A percentile compares a stretch with the other conserved stretches of the same genome.
Conservation (phyloP, 139 green algal genomes). For the Chlamydomonas incerta region DNA sequence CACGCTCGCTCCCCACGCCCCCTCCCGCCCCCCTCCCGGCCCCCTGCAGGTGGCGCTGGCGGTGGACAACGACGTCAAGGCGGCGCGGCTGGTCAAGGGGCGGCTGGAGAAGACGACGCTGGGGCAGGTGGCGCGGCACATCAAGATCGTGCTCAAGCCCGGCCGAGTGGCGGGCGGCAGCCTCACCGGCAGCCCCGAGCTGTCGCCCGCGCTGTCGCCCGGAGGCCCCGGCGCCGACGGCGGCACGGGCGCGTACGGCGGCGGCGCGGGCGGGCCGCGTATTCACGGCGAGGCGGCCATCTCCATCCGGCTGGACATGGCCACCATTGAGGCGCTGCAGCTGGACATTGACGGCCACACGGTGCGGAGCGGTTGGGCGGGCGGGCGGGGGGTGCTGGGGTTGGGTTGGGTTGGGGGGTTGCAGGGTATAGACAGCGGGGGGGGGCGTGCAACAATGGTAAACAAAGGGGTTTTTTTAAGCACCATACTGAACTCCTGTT, state of each 20-base stretch:
- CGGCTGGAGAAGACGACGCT: conserved; percentile 92
- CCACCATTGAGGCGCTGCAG: conserved; percentile 76
- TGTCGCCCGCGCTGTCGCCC: not conserved
- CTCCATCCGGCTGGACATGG: conserved; percentile 75
- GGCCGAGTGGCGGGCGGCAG: not conserved
- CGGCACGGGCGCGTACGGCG: conserved; percentile 22
- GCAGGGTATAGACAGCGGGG: not conserved
- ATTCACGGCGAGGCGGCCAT: conserved; percentile 60
- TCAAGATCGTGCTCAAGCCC: conserved; percentile 63
- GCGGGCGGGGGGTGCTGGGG: not conserved
- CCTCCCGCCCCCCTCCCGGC: not conserved
- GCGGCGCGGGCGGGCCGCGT: not conserved
- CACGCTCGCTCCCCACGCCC: not conserved
- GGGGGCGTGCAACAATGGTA: too few species aligned
- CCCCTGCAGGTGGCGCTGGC: conserved; percentile 73
- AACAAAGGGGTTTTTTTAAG: too few species aligned
- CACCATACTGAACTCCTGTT: too few species aligned
- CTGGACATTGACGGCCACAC: conserved; percentile 77
- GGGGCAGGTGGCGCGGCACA: conserved; percentile 79
- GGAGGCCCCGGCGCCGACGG: not conserved
- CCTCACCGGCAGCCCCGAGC: too few species aligned
- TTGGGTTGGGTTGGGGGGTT: not conserved
- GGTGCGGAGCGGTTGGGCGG: conserved; percentile 39
- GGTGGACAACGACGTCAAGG: conserved; percentile 75
- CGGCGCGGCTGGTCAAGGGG: conserved; percentile 92